A percentile compares a stretch with the other conserved stretches of the same genome.
Evolutionary conservation across 805 yeast genomes (phyloP).

Genomic region (Yamadazyma sp.): DNA sequence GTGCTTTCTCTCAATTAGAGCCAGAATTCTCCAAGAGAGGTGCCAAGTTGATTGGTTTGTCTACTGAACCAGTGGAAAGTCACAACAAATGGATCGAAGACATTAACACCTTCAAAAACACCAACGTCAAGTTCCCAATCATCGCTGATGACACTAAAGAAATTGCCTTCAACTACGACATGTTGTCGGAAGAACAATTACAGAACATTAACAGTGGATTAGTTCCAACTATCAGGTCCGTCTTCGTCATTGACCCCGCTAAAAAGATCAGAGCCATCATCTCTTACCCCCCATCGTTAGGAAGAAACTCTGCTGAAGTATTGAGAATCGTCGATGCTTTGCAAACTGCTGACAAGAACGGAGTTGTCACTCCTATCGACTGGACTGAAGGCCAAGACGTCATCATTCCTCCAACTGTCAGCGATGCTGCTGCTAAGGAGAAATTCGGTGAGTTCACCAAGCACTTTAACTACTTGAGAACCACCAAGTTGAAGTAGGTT

Average conservation of each 20-base stretch:
- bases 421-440: constrained; percentile 59
- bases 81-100: constrained; percentile 72
- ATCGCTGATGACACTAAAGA: constrained; percentile 65
- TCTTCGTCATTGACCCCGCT: constrained; percentile 66
- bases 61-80: constrained; percentile 61
- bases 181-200: constrained; percentile 68
- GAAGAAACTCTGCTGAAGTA: constrained; percentile 75
- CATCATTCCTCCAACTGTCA: constrained; percentile 65
- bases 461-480: constrained; percentile 87
- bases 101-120: constrained; percentile 41
- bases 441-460: constrained; percentile 84
- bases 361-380: constrained; percentile 68
- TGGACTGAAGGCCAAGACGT: constrained; percentile 77
- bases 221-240: constrained; percentile 69
- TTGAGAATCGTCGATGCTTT: constrained; percentile 69
- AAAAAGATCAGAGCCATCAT: constrained; percentile 62
- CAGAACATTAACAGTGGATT: constrained; percentile 59
- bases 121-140: constrained; percentile 63
- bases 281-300: constrained; percentile 72
- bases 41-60: constrained; percentile 66
- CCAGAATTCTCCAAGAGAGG: constrained; percentile 67
- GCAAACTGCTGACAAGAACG: constrained; percentile 60
- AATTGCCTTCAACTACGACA: constrained; percentile 62
- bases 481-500: constrained; percentile 41
- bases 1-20: constrained; percentile 70